Base-by-base conservation (phyloP, 2,329 filamentous ascomycete species). In the Penicillium sp. region DNA sequence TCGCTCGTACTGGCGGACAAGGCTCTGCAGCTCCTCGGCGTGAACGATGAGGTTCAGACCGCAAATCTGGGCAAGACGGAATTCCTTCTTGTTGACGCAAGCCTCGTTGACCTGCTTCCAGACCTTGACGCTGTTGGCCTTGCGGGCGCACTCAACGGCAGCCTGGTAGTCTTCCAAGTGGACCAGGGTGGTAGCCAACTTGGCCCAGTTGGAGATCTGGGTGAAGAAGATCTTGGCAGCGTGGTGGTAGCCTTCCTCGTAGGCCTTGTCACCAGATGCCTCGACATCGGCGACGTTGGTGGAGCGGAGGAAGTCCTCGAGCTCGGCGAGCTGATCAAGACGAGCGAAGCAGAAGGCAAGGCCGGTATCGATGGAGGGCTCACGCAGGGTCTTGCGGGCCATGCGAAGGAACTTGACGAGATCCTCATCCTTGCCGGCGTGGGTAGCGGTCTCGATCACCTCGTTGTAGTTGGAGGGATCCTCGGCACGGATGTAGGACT, bases 161-260 rank as follows among this genome's bases (percentile, higher is more conserved):
- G 91, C 91, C 77, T 99, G 95, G 80, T 99, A 97, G 66, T 99
- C 94, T 62, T 88, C 89, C 6, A 99, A 86, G 74, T 97, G 92
- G n/a, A 99, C 94, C 57, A 97, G 85, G 10, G 94, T 99, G 10
- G 94, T 97, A 13, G 94, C 92, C 67, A 99, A 87, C 82, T 99
- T 99, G 52, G 93, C 93, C 94, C 94, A 99, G 84, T 99, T 99
- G 51, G 94, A 99, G 72, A 99, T 96, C 79, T 91, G 97, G 52
- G 86, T 91, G 80, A 87, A 99, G 84, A 97, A 99, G 70, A 99
- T 97, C 85, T 99, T 99, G 62, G 94, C 91, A 42, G 94, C 94
- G 81, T 97, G 89, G 70, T 94, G 93, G 70, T 91, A 87, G 57
- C 93, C 93, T 77, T 99, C 94, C 60, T 87, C 89, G 65, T 96